Evolutionary conservation across 2,329 filamentous ascomycete genomes (phyloP).

Genomic region (Colletotrichum orchidophilum): DNA sequence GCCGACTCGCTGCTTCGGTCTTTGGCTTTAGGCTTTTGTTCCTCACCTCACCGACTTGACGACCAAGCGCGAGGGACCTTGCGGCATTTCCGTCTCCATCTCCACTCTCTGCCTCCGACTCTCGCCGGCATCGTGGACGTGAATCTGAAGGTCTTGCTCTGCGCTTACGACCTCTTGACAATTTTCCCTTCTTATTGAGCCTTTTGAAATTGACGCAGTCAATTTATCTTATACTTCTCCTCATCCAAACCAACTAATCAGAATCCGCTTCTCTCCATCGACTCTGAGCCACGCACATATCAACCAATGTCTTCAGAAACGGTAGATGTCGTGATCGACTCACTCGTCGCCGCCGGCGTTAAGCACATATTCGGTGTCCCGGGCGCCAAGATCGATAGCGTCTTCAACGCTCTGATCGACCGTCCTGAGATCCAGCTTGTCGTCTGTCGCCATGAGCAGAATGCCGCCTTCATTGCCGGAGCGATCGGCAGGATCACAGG

Average conservation of each 20-base stretch:
- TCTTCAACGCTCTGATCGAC: conserved; percentile 56
- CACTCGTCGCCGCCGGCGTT: conserved; percentile 49
- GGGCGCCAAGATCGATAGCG: conserved; percentile 57
- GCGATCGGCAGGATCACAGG: conserved; percentile 56
- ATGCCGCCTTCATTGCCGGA: conserved; percentile 59
- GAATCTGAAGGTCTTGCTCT: neutral
- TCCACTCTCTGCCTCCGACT: neutral
- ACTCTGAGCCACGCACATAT: neutral
- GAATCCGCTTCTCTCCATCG: neutral
- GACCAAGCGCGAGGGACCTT: neutral
- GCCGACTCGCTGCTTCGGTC: neutral
- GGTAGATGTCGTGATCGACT: conserved; percentile 42
- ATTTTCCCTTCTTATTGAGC: neutral
- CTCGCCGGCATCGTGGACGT: neutral
- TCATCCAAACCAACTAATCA: neutral
- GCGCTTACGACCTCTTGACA: neutral
- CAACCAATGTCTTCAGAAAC: conserved; percentile 36
- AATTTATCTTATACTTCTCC: neutral
- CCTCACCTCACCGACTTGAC: neutral
- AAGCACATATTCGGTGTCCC: conserved; percentile 57
- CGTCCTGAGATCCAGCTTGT: conserved; percentile 57
- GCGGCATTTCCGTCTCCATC: neutral
- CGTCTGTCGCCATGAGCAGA: conserved; percentile 59
- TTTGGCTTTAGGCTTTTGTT: neutral
- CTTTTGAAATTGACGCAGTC: neutral